Evolutionary conservation across 371 early-diverging fungal species (phyloP).

Genomic region (Syncephalastrum racemosum): DNA sequence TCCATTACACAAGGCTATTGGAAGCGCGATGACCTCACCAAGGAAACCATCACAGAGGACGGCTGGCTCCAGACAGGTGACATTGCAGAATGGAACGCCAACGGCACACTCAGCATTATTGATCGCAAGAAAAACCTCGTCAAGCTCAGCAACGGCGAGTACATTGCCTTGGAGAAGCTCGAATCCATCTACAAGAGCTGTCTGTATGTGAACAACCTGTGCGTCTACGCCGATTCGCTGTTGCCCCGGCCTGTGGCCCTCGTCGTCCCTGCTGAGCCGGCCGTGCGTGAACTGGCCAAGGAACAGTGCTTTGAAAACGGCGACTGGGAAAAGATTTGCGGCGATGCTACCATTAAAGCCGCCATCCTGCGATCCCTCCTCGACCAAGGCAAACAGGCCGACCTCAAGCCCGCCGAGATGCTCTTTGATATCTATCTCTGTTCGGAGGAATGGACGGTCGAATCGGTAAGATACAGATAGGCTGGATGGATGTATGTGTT

Average conservation of each 20-base stretch:
- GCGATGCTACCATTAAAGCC: conserved; percentile 24
- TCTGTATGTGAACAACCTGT: conserved; percentile 76
- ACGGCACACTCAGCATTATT: conserved; percentile 75
- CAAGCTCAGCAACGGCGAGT: conserved; percentile 91
- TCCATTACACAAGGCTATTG: conserved; percentile 71
- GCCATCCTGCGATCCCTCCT: conserved; percentile 31
- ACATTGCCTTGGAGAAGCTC: conserved; percentile 96
- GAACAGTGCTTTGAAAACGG: conserved; percentile 25
- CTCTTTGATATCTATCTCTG: conserved; percentile 52
- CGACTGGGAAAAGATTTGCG: conserved; percentile 28
- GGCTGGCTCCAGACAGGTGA: conserved; percentile 95
- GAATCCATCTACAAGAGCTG: conserved; percentile 91
- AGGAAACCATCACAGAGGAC: conserved; percentile 74
- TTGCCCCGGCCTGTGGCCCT: conserved; percentile 70
- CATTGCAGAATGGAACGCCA: conserved; percentile 76
- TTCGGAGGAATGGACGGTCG: conserved; percentile 27
- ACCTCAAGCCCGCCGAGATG: conserved; percentile 69
- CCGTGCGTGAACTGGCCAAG: conserved; percentile 35
- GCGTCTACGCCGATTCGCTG: conserved; percentile 83
- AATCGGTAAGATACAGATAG: conserved; percentile 10
- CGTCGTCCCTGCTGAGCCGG: conserved; percentile 66
- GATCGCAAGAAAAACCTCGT: conserved; percentile 85
- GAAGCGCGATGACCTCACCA: conserved; percentile 69
- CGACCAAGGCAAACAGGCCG: conserved; percentile 50
- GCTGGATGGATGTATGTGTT: not conserved